Evolutionary conservation across 2,329 filamentous ascomycete genomes (phyloP).

Genomic region (Ophiostoma angusticollis): DNA sequence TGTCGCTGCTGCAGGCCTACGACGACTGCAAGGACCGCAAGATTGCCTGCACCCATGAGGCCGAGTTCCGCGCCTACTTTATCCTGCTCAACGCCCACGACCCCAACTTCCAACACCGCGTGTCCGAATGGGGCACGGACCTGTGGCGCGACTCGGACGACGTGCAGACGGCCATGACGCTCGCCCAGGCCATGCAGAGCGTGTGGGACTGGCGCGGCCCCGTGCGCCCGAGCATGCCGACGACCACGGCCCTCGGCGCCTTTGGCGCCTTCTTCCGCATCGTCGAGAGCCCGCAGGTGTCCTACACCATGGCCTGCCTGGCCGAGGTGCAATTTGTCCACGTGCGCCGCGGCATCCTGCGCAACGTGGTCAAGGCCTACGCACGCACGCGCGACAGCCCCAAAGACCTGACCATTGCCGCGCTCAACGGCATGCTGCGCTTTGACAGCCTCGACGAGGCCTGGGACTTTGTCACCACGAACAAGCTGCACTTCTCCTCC

Average conservation of each 20-base stretch:
- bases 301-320: slow-evolving; percentile 58
- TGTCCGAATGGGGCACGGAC: slow-evolving; percentile 41
- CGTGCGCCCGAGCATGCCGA: slow-evolving; percentile 34
- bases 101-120: slow-evolving; percentile 42
- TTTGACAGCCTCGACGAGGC: slow-evolving; percentile 59
- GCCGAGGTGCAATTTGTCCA: slow-evolving; percentile 54
- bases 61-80: slow-evolving; percentile 54
- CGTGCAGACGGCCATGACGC: slow-evolving; percentile 47
- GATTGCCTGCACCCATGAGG: slow-evolving; percentile 47
- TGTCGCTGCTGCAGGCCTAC: slow-evolving; percentile 54
- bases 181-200: slow-evolving; percentile 48
- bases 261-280: slow-evolving; percentile 48
- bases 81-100: slow-evolving; percentile 49
- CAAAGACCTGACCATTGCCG: slow-evolving; percentile 45
- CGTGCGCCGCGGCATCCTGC: slow-evolving; percentile 45
- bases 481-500: slow-evolving; percentile 38
- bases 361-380: slow-evolving; percentile 41
- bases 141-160: slow-evolving; percentile 43
- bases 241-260: slow-evolving; percentile 35
- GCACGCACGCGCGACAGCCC: slow-evolving; percentile 43
- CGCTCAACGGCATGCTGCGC: slow-evolving; percentile 43
- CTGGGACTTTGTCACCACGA: slow-evolving; percentile 48
- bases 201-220: slow-evolving; percentile 45
- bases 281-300: slow-evolving; percentile 41
- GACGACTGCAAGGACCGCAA: slow-evolving; percentile 49